Evolutionary conservation across 495 filamentous ascomycete genomes (phyloP).

Genomic region (Aspergillus funiculosus): DNA sequence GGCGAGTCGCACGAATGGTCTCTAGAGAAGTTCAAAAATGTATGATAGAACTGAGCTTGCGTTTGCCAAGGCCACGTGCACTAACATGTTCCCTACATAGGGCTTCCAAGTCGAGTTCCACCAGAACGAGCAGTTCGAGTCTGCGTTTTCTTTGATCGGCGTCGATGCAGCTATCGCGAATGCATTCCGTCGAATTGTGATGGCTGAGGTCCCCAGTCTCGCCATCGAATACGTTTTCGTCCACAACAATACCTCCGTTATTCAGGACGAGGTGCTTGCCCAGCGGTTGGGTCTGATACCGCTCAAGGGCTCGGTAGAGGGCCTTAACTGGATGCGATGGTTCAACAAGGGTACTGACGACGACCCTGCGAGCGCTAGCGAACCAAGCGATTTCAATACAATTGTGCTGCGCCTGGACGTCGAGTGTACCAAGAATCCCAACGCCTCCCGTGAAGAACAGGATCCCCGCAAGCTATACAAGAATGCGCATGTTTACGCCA

Average conservation of each 20-base stretch:
- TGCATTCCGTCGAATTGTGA: conserved; percentile 93
- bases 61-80: not conserved
- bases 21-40: conserved; percentile 63
- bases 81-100: conserved; percentile 29
- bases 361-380: conserved; percentile 41
- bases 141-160: conserved; percentile 85
- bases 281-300: conserved; percentile 87
- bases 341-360: conserved; percentile 55
- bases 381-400: conserved; percentile 72
- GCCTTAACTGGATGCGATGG: conserved; percentile 75
- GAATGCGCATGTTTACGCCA: conserved; percentile 82
- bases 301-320: conserved; percentile 68
- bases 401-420: conserved; percentile 64
- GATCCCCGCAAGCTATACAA: conserved; percentile 80
- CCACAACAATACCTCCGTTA: conserved; percentile 90
- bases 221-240: conserved; percentile 92
- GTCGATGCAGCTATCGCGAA: conserved; percentile 92
- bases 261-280: conserved; percentile 93
- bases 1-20: conserved; percentile 88
- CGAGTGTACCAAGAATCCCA: conserved; percentile 68
- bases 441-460: conserved; percentile 61
- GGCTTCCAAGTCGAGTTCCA: conserved; percentile 74
- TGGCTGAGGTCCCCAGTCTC: conserved; percentile 89
- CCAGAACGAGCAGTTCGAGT: conserved; percentile 64
- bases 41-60: conserved; percentile 22